These are phyloP conservation scores for Myotisia sp. DNA, from an alignment of 2,329 filamentous ascomycete species.

Conservation along the genomic window DNA sequence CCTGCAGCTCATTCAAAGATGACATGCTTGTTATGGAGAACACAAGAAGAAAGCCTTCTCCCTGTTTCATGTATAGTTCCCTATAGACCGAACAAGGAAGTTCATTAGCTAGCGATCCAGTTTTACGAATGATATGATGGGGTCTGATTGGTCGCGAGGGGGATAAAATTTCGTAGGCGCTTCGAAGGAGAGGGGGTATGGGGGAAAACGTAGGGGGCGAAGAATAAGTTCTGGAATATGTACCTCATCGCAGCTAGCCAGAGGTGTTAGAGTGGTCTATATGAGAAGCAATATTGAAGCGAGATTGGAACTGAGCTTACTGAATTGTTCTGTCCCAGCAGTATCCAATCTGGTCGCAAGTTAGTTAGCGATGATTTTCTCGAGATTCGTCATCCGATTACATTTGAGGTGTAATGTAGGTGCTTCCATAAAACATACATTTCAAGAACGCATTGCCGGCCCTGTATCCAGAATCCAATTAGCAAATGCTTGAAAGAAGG, in stretches of 20 bases:
- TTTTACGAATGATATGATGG: too few species aligned
- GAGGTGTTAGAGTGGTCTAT: conserved; percentile 3
- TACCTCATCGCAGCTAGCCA: conserved; percentile 44
- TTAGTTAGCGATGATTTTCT: conserved; percentile 6
- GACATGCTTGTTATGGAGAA: conserved; percentile 80
- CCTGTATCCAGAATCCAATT: conserved; percentile 39
- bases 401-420: not conserved
- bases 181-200: too few species aligned
- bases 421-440: conserved; percentile 47
- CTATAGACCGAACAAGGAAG: too few species aligned
- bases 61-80: conserved; percentile 85
- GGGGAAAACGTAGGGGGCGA: too few species aligned
- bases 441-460: conserved; percentile 75
- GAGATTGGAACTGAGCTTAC: conserved; percentile 39
- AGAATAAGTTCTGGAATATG: too few species aligned
- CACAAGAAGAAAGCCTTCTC: conserved; percentile 79
- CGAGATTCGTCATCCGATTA: too few species aligned
- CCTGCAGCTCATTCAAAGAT: conserved; percentile 67
- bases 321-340: conserved; percentile 84
- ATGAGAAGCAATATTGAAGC: not conserved
- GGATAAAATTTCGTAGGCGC: too few species aligned
- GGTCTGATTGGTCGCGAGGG: too few species aligned
- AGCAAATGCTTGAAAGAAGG: not conserved
- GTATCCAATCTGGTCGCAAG: conserved; percentile 54
- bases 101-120: too few species aligned